Evolutionary conservation across 306 rosid genomes (phyloP).

Genomic region (Fagus sylvatica): DNA sequence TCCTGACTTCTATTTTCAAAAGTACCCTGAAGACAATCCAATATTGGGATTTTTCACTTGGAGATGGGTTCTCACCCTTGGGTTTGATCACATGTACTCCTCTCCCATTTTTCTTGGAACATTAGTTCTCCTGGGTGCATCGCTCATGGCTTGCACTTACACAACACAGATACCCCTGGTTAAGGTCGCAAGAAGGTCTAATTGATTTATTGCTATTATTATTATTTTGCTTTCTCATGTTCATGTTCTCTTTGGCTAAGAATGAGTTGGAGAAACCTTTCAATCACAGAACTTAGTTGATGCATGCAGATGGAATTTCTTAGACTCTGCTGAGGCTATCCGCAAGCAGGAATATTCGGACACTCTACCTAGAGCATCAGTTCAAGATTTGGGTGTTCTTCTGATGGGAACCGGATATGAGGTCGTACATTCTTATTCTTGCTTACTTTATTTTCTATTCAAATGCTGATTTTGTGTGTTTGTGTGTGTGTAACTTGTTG

Average conservation of each 20-base stretch:
- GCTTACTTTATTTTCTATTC: conserved; percentile 5
- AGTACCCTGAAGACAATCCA: conserved; percentile 81
- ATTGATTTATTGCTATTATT: conserved; percentile 10
- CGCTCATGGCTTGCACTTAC: conserved; percentile 95
- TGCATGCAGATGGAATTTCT: conserved; percentile 71
- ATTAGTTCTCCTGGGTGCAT: conserved; percentile 74
- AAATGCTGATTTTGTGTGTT: not conserved
- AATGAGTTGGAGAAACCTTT: conserved; percentile 11
- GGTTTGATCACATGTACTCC: conserved; percentile 92
- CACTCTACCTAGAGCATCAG: conserved; percentile 71
- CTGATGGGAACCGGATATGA: conserved; percentile 97
- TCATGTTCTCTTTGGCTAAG: not conserved
- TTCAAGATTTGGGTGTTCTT: conserved; percentile 79
- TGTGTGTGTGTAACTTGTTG: not conserved
- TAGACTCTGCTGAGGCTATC: conserved; percentile 72
- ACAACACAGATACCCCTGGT: conserved; percentile 92
- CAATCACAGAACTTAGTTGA: conserved; percentile 25
- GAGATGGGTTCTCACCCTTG: conserved; percentile 95
- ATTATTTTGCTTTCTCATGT: conserved; percentile 9
- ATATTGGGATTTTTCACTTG: conserved; percentile 82
- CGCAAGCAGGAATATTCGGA: conserved; percentile 87
- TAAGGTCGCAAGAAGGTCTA: conserved; percentile 84
- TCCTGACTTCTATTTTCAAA: conserved; percentile 73
- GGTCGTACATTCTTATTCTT: conserved; percentile 42
- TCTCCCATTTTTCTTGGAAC: conserved; percentile 74